These are phyloP conservation scores for Solanum clarkiae DNA, from an alignment of 257 asterid species.

Conservation along the genomic window DNA sequence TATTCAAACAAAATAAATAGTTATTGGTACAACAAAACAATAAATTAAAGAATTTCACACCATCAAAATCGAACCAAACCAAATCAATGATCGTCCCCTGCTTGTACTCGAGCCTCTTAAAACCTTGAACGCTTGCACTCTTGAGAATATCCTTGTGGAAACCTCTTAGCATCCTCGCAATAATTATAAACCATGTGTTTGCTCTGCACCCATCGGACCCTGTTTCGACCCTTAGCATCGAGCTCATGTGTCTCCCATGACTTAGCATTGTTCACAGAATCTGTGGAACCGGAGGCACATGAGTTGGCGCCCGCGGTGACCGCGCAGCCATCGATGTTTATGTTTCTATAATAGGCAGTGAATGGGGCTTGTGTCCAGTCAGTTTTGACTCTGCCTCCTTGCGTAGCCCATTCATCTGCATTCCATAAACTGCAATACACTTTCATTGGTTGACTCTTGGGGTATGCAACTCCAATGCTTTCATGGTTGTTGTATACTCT, in stretches of 20 bases:
- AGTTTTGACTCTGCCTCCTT: conserved; percentile 55
- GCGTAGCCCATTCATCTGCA: conserved; percentile 68
- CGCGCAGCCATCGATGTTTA: conserved; percentile 18
- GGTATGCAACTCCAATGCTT: conserved; percentile 33
- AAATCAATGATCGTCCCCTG: neutral
- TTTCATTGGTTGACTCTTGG: conserved; percentile 40
- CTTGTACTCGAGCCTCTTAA: no score
- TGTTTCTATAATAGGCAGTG: conserved; percentile 22
- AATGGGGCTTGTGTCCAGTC: conserved; percentile 59
- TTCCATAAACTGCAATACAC: conserved; percentile 45
- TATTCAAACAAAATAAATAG: neutral
- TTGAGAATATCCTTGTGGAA: conserved; percentile 23
- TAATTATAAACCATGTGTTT: conserved; percentile 30
- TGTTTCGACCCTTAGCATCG: conserved; percentile 24
- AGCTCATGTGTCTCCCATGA: conserved; percentile 38
- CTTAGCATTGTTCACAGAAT: neutral
- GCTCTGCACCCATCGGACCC: conserved; percentile 26
- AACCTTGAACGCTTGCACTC: conserved; percentile 34
- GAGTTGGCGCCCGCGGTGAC: conserved; percentile 13
- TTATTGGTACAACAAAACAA: neutral
- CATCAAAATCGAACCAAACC: neutral
- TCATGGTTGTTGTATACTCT: conserved; percentile 48
- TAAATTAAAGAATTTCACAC: neutral
- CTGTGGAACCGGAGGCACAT: neutral
- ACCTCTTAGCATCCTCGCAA: conserved; percentile 26